These are phyloP conservation scores for Backusella psychrophila DNA, from an alignment of 192 early-diverging fungal species.

Conservation along the genomic window DNA sequence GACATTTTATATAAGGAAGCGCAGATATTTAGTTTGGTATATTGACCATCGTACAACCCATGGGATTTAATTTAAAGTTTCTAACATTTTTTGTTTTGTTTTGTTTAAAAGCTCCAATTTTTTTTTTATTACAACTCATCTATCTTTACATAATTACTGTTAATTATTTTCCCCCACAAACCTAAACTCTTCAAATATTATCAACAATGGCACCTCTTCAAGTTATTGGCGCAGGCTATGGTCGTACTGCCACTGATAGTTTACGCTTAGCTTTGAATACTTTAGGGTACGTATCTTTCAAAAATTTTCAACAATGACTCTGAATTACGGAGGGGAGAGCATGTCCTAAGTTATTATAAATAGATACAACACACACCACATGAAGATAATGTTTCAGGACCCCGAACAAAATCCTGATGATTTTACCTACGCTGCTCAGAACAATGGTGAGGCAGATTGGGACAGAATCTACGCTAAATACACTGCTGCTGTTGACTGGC, in stretches of 20 bases:
- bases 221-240: conserved; percentile 20
- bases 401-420: background rate
- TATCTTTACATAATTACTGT: background rate
- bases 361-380: background rate
- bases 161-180: too few relatives aligned
- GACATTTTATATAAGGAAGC: too few relatives aligned
- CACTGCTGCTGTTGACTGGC: conserved; percentile 24
- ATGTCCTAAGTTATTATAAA: background rate
- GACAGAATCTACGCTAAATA: conserved; percentile 9
- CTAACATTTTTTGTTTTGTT: background rate
- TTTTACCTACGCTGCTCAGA: background rate
- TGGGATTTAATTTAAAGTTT: background rate
- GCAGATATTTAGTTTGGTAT: too few relatives aligned
- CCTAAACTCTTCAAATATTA: background rate
- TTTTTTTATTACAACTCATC: background rate
- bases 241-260: conserved; percentile 25
- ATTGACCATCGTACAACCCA: too few relatives aligned
- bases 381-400: background rate
- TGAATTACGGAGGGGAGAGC: background rate
- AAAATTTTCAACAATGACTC: too few relatives aligned
- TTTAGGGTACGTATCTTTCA: conserved; percentile 4
- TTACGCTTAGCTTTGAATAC: conserved; percentile 15
- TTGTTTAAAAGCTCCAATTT: background rate
- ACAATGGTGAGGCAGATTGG: conserved; percentile 12
- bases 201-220: conserved; percentile 9